Evolutionary conservation across 306 rosid species (phyloP).

Genomic region (Medicago lupulina): DNA sequence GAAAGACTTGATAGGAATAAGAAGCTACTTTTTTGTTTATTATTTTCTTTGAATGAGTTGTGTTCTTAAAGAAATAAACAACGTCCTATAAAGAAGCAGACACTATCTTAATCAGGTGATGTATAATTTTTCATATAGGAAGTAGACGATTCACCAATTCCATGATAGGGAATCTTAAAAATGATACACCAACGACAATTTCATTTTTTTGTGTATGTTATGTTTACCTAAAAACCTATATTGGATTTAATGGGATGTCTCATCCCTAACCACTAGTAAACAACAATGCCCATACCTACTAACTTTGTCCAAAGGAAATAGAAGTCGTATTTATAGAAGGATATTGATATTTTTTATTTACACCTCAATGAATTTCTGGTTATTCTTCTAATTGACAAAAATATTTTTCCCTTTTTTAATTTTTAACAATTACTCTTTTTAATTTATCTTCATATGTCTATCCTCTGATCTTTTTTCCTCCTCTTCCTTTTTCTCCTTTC

Average conservation of each 20-base stretch:
- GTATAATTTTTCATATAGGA: conserved; percentile 39
- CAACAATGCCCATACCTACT: conserved; percentile 2
- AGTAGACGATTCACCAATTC: conserved; percentile 57
- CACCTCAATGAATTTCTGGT: not conserved
- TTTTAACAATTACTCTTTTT: too few relatives aligned
- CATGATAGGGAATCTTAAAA: conserved; percentile 63
- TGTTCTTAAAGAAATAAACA: conserved; percentile 47
- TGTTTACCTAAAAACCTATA: conserved; percentile 29
- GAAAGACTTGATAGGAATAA: conserved; percentile 40
- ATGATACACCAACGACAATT: conserved; percentile 57
- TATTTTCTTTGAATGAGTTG: conserved; percentile 27
- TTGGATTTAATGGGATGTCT: conserved; percentile 48
- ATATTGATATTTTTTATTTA: not conserved
- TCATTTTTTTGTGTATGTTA: conserved; percentile 20
- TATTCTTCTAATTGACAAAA: not conserved
- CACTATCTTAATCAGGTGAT: conserved; percentile 24
- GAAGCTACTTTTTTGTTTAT: conserved; percentile 14
- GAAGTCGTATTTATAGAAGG: not conserved
- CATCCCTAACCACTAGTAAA: conserved; percentile 51
- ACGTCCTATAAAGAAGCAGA: conserved; percentile 17
- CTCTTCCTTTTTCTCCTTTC: too few relatives aligned
- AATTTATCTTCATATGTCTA: too few relatives aligned
- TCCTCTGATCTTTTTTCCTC: too few relatives aligned
- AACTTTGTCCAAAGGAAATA: not conserved
- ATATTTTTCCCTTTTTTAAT: too few relatives aligned